These are phyloP conservation scores for Fomitopsis serialis DNA, from an alignment of 768 basidiomycete genomes.

Conservation along the genomic window DNA sequence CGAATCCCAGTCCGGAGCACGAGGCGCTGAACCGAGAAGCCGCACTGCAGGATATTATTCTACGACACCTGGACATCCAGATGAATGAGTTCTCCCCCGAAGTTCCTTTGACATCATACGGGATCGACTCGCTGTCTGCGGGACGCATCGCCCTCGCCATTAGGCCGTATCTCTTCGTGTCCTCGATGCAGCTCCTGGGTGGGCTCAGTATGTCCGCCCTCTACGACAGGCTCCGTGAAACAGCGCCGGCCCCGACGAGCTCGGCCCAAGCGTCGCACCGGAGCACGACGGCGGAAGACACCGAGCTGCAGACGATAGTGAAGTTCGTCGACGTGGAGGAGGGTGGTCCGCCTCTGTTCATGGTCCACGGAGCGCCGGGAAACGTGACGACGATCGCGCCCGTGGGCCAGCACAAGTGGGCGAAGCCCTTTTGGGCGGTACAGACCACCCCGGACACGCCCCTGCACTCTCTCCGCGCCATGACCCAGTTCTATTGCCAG, in stretches of 20 bases:
- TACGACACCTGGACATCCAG: conserved; percentile 24
- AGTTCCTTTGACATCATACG: conserved; percentile 36
- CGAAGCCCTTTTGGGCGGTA: neutral
- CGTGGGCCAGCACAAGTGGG: neutral
- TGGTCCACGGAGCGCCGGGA: neutral
- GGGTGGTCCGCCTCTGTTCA: neutral
- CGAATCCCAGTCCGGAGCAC: too few relatives aligned
- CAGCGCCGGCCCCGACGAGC: too few relatives aligned
- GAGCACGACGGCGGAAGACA: neutral
- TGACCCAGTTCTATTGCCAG: neutral
- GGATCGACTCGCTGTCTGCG: conserved; percentile 38
- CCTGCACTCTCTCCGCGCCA: neutral
- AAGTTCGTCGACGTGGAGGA: neutral
- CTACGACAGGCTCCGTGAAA: neutral
- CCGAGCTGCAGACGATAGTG: neutral
- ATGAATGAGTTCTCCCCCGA: conserved; percentile 29
- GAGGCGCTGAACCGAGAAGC: conserved; percentile 26
- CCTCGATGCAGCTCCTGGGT: conserved; percentile 32
- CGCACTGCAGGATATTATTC: conserved; percentile 23
- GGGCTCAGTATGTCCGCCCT: conserved; percentile 27
- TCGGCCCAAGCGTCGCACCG: too few relatives aligned
- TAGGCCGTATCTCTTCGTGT: conserved; percentile 22
- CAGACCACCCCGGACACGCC: neutral
- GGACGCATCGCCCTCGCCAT: conserved; percentile 30
- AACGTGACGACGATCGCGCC: neutral